phyloP scores from a whole-genome alignment of 257 asterid species.

The Striga asiatica region DNA sequence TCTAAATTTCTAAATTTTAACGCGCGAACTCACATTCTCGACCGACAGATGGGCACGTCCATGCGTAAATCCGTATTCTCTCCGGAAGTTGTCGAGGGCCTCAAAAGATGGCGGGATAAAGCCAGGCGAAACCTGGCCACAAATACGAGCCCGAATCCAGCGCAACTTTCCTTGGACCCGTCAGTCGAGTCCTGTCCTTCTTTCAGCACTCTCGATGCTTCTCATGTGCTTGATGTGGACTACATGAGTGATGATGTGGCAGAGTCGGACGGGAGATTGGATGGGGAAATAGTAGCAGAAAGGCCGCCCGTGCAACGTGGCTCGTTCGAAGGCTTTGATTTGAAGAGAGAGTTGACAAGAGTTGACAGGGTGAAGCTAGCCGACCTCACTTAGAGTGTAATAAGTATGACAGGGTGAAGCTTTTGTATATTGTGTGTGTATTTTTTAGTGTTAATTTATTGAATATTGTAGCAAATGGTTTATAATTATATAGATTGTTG shows the following conservation, averaged over 20 bases:
- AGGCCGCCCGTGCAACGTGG: constrained; percentile 18
- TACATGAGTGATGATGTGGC: constrained; percentile 12
- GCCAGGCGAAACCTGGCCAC: constrained; percentile 47
- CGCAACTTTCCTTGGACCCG: constrained; percentile 22
- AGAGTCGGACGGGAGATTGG: constrained; percentile 3
- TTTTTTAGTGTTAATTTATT: no score
- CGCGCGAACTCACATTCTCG: not conserved
- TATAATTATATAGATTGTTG: no score
- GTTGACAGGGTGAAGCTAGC: no score
- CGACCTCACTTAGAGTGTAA: no score
- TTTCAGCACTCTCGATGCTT: constrained; percentile 5
- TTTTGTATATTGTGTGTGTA: no score
- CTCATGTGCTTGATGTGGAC: not conserved
- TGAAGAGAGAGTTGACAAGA: constrained; percentile 3
- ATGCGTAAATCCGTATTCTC: constrained; percentile 44
- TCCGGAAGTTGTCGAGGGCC: constrained; percentile 32
- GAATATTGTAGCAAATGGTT: no score
- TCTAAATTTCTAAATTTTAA: not conserved
- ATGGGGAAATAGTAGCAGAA: constrained; percentile 15
- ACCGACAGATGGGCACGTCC: constrained; percentile 54
- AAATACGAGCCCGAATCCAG: constrained; percentile 13
- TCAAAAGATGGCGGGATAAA: constrained; percentile 48
- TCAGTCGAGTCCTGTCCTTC: constrained; percentile 33
- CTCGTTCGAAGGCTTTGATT: constrained; percentile 38
- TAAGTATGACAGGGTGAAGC: no score